Conservation (phyloP, 768 basidiomycete genomes). For the Amanita inopinata region DNA sequence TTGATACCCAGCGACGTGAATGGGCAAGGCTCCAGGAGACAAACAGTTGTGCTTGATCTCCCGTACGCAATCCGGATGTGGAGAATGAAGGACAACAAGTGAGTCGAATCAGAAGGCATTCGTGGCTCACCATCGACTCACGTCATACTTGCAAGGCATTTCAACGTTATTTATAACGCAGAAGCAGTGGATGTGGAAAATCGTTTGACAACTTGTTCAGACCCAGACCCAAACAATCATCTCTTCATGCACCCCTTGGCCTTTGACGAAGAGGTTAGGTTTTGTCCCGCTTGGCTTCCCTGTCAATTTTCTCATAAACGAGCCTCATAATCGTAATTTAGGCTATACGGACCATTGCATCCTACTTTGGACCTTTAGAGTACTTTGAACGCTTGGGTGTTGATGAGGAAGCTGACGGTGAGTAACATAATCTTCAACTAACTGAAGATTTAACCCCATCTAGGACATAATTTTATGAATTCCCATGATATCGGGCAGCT, state of each 20-base stretch:
- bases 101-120: constrained; percentile 4
- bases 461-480: neutral
- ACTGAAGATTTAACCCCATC: neutral
- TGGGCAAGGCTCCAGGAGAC: constrained; percentile 12
- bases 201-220: constrained; percentile 14
- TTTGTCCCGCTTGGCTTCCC: neutral
- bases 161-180: constrained; percentile 42
- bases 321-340: no score
- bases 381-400: constrained; percentile 23
- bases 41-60: constrained; percentile 33
- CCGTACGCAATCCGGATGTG: constrained; percentile 55
- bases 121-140: neutral
- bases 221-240: constrained; percentile 16
- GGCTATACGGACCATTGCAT: constrained; percentile 42
- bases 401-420: constrained; percentile 1
- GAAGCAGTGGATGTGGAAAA: constrained; percentile 39
- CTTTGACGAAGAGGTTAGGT: constrained; percentile 48
- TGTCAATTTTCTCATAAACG: neutral
- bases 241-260: constrained; percentile 47
- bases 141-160: constrained; percentile 20
- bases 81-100: constrained; percentile 47
- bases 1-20: constrained; percentile 16
- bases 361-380: constrained; percentile 60
- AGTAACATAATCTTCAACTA: neutral
- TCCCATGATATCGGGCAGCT: neutral